phyloP scores from a whole-genome alignment of 2,329 filamentous ascomycete genomes.

The Thelonectria olida region DNA sequence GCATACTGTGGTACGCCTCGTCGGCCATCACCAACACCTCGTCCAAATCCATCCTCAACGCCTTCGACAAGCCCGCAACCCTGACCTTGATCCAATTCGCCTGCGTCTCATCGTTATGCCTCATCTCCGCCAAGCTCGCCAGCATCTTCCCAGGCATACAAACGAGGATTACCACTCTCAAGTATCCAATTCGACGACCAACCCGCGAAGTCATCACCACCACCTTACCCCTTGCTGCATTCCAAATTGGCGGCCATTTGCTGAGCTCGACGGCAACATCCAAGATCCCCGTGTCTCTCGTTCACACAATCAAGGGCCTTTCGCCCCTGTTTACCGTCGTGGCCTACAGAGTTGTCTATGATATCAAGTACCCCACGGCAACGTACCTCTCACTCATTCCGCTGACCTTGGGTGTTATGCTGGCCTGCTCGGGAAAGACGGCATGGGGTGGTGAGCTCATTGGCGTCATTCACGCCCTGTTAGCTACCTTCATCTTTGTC shows the following conservation, averaged over 20 bases:
- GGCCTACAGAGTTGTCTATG: constrained; percentile 89
- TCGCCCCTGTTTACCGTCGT: constrained; percentile 95
- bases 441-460: constrained; percentile 84
- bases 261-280: constrained; percentile 93
- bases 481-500: constrained; percentile 94
- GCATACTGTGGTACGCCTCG: constrained; percentile 91
- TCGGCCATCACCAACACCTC: constrained; percentile 97
- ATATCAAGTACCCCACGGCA: constrained; percentile 85
- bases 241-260: constrained; percentile 93
- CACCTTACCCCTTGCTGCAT: constrained; percentile 89
- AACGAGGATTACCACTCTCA: constrained; percentile 78
- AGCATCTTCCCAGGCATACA: constrained; percentile 76
- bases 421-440: constrained; percentile 89
- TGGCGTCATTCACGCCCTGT: constrained; percentile 88
- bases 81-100: constrained; percentile 93
- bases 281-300: constrained; percentile 93
- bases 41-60: constrained; percentile 94
- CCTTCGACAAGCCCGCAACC: constrained; percentile 89
- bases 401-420: constrained; percentile 91
- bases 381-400: constrained; percentile 93
- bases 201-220: constrained; percentile 83
- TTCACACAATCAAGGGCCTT: constrained; percentile 98
- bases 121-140: constrained; percentile 81
- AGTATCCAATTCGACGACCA: constrained; percentile 83
- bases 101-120: constrained; percentile 88